Base-by-base conservation (phyloP, 1,139 yeast species). In the Pichia inconspicua region DNA sequence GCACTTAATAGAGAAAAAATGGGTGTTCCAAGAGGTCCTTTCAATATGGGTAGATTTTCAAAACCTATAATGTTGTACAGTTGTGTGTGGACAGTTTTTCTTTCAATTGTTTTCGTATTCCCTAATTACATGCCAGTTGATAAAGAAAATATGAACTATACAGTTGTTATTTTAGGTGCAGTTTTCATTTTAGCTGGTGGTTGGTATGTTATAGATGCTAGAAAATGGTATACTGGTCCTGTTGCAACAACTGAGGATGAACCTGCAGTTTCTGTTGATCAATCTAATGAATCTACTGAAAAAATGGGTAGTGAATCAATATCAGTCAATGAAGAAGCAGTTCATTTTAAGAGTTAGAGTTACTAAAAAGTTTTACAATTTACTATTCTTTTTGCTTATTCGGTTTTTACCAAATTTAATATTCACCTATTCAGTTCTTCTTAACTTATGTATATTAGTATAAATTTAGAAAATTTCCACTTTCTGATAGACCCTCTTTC, bases 111-210 rank as follows among this genome's bases (percentile, higher is more conserved):
- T 53, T 74, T 70, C 56, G 64, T 74, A 49, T 70, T 74, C 65
- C 79, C 79, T 25, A 61, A 73, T 40, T 72, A 69, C 43, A 72
- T 73, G 75, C 79, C 79, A 2, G 78, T 72, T 9, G 62, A 68
- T 12, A 69, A 70, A 28, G 71, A 70, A 25, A 67, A 71, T 55
- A 74, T 74, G 79, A 74, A 74, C 58, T 74, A 74, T 58, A 74
- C 75, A 5, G 67, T 68, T 49, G 77, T 67, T 12, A 75, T 74
- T 25, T 42, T 65, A 35, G 67, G 67, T 7, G 58, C 58, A 43
- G 65, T 58, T 7, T 60, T 65, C 46, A 54, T 65, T 43, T 55
- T 52, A 27, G 61, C 67, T 36, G 64, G 66, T 48, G 59, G 61
- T 19, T 65, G 68, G 68, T 65, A 62, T 50, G 28, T 46, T 5